Evolutionary conservation across 2,329 filamentous ascomycete genomes (phyloP).

Genomic region (Colletotrichum magnum): DNA sequence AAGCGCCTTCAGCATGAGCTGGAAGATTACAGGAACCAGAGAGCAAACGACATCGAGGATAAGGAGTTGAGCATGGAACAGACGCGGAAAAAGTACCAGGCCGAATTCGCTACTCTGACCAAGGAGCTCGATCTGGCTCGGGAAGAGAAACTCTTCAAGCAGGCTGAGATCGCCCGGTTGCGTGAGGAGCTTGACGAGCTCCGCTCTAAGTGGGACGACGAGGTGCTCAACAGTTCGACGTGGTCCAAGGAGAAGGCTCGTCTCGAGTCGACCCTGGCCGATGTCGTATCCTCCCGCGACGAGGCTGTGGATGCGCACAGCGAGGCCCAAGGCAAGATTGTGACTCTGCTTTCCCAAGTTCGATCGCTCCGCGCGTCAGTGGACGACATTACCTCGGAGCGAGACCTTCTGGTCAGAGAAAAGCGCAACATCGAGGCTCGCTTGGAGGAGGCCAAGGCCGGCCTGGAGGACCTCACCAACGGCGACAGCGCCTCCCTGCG

Average conservation of each 20-base stretch:
- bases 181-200: constrained; percentile 97
- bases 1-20: constrained; percentile 96
- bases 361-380: constrained; percentile 85
- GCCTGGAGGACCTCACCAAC: constrained; percentile 88
- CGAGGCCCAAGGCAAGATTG: constrained; percentile 93
- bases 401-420: constrained; percentile 87
- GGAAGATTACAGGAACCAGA: constrained; percentile 95
- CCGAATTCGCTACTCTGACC: constrained; percentile 88
- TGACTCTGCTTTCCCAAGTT: constrained; percentile 90
- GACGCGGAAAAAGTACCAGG: constrained; percentile 96
- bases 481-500: constrained; percentile 90
- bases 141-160: constrained; percentile 88
- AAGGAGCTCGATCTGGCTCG: constrained; percentile 95
- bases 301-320: constrained; percentile 95
- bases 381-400: constrained; percentile 88
- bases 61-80: constrained; percentile 97
- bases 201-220: constrained; percentile 97
- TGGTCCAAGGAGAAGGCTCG: constrained; percentile 99
- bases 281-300: constrained; percentile 91
- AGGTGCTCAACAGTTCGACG: constrained; percentile 96
- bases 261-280: constrained; percentile 89
- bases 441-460: constrained; percentile 87
- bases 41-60: constrained; percentile 96
- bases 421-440: constrained; percentile 91
- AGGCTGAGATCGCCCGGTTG: constrained; percentile 87